Conservation (phyloP, 208 protist genomes). For the Plasmodiophora brassicae region DNA sequence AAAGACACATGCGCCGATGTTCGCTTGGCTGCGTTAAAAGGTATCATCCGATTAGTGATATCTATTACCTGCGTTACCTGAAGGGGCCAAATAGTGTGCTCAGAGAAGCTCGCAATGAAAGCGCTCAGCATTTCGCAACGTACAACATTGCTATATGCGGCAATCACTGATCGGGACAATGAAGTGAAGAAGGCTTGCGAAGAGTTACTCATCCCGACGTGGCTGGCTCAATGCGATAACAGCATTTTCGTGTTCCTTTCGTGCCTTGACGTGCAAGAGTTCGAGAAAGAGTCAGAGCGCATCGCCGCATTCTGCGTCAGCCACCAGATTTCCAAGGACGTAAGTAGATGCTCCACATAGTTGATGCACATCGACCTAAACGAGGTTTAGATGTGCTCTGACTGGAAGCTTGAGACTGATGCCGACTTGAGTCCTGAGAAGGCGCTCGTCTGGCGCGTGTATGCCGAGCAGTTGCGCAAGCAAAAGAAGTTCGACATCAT, state of each 20-base stretch:
- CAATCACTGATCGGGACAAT: background rate
- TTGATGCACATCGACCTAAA: background rate
- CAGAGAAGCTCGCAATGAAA: constrained; percentile 20
- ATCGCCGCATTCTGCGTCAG: background rate
- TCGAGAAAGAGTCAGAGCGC: background rate
- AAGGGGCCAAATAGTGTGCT: background rate
- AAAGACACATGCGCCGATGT: background rate
- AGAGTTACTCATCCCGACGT: background rate
- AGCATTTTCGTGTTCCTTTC: background rate
- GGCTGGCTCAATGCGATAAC: background rate
- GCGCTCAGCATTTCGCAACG: constrained; percentile 5
- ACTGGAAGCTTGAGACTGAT: background rate
- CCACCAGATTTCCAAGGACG: too few relatives aligned
- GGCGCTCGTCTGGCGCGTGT: background rate
- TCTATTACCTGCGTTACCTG: background rate
- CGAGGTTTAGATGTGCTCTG: background rate
- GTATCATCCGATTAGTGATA: background rate
- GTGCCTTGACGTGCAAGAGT: constrained; percentile 3
- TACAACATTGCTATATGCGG: background rate
- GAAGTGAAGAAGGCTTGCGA: background rate
- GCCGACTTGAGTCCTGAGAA: background rate
- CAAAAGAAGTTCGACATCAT: background rate
- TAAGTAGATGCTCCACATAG: too few relatives aligned
- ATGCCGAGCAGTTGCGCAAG: background rate
- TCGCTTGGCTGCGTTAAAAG: background rate